Percentiles rank a stretch among this genome's conserved stretches.
These are phyloP conservation scores for Zizania latifolia DNA, from an alignment of 176 grass and related monocot species.

Conservation along the genomic window DNA sequence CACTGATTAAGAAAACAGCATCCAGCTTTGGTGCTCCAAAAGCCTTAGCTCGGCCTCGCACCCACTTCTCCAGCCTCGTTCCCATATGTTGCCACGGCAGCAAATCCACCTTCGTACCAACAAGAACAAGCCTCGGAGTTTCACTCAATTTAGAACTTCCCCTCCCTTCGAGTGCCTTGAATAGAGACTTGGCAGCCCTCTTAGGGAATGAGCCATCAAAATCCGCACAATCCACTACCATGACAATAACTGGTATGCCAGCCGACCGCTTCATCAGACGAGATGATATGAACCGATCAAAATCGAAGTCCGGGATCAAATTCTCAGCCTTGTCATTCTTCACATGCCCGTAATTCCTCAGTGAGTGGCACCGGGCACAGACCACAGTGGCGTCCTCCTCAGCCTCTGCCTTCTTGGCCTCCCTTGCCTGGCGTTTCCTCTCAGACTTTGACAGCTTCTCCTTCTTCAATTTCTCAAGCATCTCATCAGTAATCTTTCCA, in stretches of 20 bases:
- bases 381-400: constrained; percentile 46
- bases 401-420: constrained; percentile 43
- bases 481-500: constrained; percentile 70
- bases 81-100: constrained; percentile 76
- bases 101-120: constrained; percentile 74
- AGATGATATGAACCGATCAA: constrained; percentile 72
- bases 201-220: constrained; percentile 93
- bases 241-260: constrained; percentile 58
- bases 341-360: constrained; percentile 85
- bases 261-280: constrained; percentile 63
- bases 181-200: constrained; percentile 68
- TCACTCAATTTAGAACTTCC: constrained; percentile 50
- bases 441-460: constrained; percentile 81
- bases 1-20: constrained; percentile 69
- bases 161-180: constrained; percentile 62
- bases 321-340: constrained; percentile 88
- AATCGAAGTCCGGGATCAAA: constrained; percentile 91
- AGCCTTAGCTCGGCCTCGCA: constrained; percentile 70
- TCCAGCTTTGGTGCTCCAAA: constrained; percentile 74
- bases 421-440: constrained; percentile 51
- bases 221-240: constrained; percentile 85
- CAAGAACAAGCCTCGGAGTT: constrained; percentile 75
- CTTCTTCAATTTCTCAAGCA: constrained; percentile 60
- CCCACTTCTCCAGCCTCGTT: constrained; percentile 71
- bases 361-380: constrained; percentile 75